Evolutionary conservation across 345 rosid species (phyloP).

Genomic region (Toxicodendron radicans): DNA sequence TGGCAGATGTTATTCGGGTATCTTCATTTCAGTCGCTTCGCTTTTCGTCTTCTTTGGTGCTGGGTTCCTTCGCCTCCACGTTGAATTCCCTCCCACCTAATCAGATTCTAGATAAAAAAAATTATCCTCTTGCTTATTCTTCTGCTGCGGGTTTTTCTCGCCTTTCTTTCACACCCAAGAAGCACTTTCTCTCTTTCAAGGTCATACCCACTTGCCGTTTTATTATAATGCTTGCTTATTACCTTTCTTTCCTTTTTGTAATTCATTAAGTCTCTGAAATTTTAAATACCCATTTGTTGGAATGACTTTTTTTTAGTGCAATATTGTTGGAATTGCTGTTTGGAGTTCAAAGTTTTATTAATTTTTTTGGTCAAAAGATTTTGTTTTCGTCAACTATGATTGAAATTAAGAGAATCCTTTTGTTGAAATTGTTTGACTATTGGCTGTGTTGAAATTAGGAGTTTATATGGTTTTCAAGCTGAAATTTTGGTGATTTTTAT

Average conservation of each 20-base stretch:
- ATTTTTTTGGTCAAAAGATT: neutral
- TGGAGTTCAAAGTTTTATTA: neutral
- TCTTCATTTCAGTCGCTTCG: conserved; percentile 41
- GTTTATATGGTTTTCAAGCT: conserved; percentile 12
- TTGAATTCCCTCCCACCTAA: conserved; percentile 28
- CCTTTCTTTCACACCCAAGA: conserved; percentile 32
- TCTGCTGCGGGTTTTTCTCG: conserved; percentile 29
- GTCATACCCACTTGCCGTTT: conserved; percentile 21
- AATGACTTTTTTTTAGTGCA: neutral
- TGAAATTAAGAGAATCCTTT: neutral
- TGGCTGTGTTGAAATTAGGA: neutral
- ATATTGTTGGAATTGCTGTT: neutral
- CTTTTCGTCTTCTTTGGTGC: conserved; percentile 35
- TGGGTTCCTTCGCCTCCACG: conserved; percentile 37
- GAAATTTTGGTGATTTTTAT: neutral
- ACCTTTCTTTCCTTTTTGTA: neutral
- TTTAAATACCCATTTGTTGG: conserved; percentile 13
- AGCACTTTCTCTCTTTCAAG: conserved; percentile 45
- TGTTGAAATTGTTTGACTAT: neutral
- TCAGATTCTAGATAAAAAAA: conserved; percentile 37
- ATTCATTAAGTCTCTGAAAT: neutral
- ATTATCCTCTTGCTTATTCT: conserved; percentile 33
- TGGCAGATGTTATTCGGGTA: conserved; percentile 67
- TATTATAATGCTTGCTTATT: neutral
- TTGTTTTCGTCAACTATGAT: neutral